Base-by-base conservation (phyloP, 108 stramenopile species). In the Pseudonitzschia multiseries region DNA sequence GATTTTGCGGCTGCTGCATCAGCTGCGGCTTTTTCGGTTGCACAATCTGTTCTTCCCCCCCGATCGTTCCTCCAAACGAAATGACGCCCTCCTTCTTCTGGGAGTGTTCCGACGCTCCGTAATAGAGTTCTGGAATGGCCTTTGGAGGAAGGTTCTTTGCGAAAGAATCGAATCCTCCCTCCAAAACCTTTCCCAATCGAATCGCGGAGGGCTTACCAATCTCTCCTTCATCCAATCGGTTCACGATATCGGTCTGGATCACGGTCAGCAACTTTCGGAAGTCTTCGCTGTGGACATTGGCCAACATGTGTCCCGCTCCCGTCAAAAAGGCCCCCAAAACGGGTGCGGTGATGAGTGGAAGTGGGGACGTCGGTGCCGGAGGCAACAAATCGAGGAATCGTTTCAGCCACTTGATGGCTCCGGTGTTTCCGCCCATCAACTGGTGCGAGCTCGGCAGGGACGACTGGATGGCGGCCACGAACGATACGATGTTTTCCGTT, bases 231-330 rank as follows among this genome's bases (percentile, higher is more conserved):
- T 95, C 93, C 69, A 95, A 73, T 57, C 89, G 81, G 44, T 75
- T 28, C 31, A 88, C 15, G 53, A 89, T 75, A 24, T 89, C 85
- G 8, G 57, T 74, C 31, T 76, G 68, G 21, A 95, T 90, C 13
- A 12, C 57, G 36, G 79, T 57, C 10, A 92, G 75, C 20, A 77
- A 42, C 31, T 76, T 73, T 29, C 72, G 42, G 69, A 95, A 92
- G 24, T 82, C 61, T 14, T 76, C 70, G 17, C 84, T 56, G 68
- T 81, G 85, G 41, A 77, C 83, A 48, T 87, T 89, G 5, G 91
- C 88, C 40, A 95, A 65, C 93, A 95, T 95, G 77, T 92, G 89
- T 28, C 93, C 93, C 1, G 93, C 91, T 27, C 84, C 90, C 0
- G 91, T 86, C 43, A 95, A 64, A 68, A 95, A 95, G 6, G 91